Evolutionary conservation across 805 yeast genomes (phyloP), one percentile per base, ranked within the genome.

Genomic region (Wickerhamomyces ciferrii): DNA sequence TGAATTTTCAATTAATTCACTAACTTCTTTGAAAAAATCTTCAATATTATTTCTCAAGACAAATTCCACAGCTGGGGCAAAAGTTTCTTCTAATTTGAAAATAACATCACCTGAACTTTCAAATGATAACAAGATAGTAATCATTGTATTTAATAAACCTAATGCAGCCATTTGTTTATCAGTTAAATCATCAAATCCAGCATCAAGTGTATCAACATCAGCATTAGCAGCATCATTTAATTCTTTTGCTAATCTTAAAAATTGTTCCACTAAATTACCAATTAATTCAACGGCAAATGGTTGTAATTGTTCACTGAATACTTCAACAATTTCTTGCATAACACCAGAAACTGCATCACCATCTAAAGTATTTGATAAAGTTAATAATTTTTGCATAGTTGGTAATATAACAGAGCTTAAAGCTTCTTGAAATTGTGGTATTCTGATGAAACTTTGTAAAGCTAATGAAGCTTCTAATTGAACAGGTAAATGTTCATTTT

Each of bases 241-340:
- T 43, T 91, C 97, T 42, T 72, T 68, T 2, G 91, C 85, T 24
- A 88, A 62, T 52, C 76, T 72, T 58, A 87, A 58, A 58, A 91
- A 88, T 60, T 92, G 97, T 43, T 80, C 79, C 15, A 83, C 83
- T 55, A 85, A 68, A 59, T 81, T 77, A 61, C 60, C 66, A 61
- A 81, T 79, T 46, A 86, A 66, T 48, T 84, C 84, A n/a, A 80
- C 72, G 35, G 96, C 92, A 63, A 87, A 92, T 17, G 99, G 98
- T 50, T 90, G 94, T 54, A 92, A 72, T 65, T 92, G 95, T 53
- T 83, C 87, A 5, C 96, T 76, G 65, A 85, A 94, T 48, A 78
- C 80, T 60, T 91, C 97, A 27, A 92, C 97, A 61, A 94, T 84
- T 57, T 91, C 97, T 70, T 92, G 98, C 84, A 92, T 89, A 7